A percentile compares a stretch with the other conserved stretches of the same genome.
Conservation (phyloP, 1,284 basidiomycete genomes). For the Mycosarcoma mackinlayi region DNA sequence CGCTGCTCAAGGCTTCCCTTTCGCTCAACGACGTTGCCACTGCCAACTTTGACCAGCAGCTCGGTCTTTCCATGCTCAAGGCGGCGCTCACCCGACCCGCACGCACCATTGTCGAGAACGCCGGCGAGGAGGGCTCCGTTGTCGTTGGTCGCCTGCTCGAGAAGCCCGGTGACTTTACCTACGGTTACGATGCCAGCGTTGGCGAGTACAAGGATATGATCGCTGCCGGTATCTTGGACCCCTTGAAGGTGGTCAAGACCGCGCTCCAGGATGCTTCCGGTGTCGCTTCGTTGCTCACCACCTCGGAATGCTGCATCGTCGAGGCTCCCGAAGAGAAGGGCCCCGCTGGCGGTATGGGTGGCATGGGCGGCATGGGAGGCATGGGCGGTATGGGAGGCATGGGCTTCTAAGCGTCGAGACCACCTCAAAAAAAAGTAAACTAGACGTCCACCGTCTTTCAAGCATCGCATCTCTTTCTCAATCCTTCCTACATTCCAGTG, state of each 20-base stretch:
- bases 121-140: conserved; percentile 92
- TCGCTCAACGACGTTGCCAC: conserved; percentile 82
- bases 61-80: conserved; percentile 92
- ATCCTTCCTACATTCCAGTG: conserved; percentile 15
- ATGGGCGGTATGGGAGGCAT: conserved; percentile 69
- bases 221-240: conserved; percentile 85
- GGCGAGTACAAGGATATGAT: conserved; percentile 96
- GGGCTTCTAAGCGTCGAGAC: conserved; percentile 54
- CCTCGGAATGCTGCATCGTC: conserved; percentile 90
- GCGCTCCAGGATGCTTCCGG: conserved; percentile 62
- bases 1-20: conserved; percentile 87
- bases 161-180: conserved; percentile 65
- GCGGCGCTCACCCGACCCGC: conserved; percentile 82
- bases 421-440: conserved; percentile 1
- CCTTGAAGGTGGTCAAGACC: conserved; percentile 66
- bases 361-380: conserved; percentile 70
- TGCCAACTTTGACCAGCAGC: conserved; percentile 96
- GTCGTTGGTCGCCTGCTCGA: conserved; percentile 79
- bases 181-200: conserved; percentile 88
- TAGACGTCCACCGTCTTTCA: conserved; percentile 1
- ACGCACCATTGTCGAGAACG: conserved; percentile 91
- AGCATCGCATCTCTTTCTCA: conserved; percentile 5
- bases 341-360: conserved; percentile 70
- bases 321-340: conserved; percentile 87
- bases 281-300: conserved; percentile 89